A percentile compares a stretch with the other conserved stretches of the same genome.
These are phyloP conservation scores for Trichocladium uniseriatum DNA, from an alignment of 495 filamentous ascomycete species.

Conservation along the genomic window DNA sequence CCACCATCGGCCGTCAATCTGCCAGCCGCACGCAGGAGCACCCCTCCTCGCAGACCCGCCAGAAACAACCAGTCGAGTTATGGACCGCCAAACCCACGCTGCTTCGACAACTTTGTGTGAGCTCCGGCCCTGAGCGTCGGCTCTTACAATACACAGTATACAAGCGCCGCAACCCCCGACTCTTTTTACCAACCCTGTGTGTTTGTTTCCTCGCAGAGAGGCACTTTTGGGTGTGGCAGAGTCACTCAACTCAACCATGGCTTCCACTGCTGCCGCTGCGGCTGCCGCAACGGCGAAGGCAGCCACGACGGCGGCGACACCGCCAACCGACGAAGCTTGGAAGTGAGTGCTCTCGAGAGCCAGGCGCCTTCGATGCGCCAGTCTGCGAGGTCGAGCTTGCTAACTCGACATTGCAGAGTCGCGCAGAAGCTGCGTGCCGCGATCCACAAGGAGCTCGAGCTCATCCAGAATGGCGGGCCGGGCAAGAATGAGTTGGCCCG, in stretches of 20 bases:
- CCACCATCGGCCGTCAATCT: constrained; percentile 12
- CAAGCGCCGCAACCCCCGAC: not conserved
- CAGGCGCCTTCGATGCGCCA: not conserved
- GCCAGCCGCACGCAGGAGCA: constrained; percentile 22
- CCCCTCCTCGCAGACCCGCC: constrained; percentile 18
- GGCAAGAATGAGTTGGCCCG: constrained; percentile 43
- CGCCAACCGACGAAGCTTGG: constrained; percentile 17
- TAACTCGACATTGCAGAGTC: constrained; percentile 14
- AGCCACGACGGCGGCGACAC: constrained; percentile 4
- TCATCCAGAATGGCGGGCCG: constrained; percentile 35
- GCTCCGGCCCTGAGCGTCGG: constrained; percentile 11
- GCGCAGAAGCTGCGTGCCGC: constrained; percentile 20
- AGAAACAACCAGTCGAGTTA: constrained; percentile 17
- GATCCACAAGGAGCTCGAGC: constrained; percentile 29
- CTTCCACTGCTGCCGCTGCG: constrained; percentile 6
- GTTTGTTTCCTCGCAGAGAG: not conserved
- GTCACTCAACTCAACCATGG: constrained; percentile 10
- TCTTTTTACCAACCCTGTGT: not conserved
- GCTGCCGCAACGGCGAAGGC: not conserved
- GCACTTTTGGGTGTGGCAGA: not conserved
- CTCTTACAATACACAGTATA: not conserved
- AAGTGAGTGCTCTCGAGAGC: constrained; percentile 15
- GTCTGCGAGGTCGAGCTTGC: not conserved
- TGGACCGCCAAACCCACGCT: constrained; percentile 22
- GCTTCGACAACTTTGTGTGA: constrained; percentile 19